These are phyloP conservation scores for Suillus luteus DNA, from an alignment of 768 basidiomycete species.

Conservation along the genomic window DNA sequence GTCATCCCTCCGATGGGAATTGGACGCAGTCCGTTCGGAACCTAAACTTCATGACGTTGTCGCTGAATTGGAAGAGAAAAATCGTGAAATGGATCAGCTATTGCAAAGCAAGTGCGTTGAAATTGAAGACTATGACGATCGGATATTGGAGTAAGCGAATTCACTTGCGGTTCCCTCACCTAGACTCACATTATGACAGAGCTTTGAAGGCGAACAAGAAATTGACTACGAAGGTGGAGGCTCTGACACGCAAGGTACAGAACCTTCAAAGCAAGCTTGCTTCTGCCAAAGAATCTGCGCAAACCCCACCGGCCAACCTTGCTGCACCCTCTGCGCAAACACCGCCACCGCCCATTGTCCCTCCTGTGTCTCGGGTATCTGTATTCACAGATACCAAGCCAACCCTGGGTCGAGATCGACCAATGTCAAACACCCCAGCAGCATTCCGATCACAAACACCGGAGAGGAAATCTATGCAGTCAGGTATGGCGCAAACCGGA, in stretches of 20 bases:
- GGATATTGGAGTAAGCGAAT: conserved; percentile 67
- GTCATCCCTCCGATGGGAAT: conserved; percentile 56
- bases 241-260: conserved; percentile 71
- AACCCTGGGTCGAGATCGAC: conserved; percentile 18
- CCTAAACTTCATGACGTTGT: conserved; percentile 59
- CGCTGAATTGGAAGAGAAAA: conserved; percentile 65
- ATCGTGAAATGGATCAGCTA: conserved; percentile 75
- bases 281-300: conserved; percentile 43
- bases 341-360: conserved; percentile 21
- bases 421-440: conserved; percentile 48
- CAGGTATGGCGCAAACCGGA: conserved; percentile 37
- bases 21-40: conserved; percentile 51
- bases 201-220: conserved; percentile 83
- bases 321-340: conserved; percentile 13
- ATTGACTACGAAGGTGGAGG: conserved; percentile 66
- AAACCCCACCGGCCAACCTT: conserved; percentile 27
- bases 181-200: conserved; percentile 38
- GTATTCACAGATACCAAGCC: conserved; percentile 13
- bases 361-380: conserved; percentile 24
- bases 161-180: conserved; percentile 10
- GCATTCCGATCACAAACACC: conserved; percentile 55
- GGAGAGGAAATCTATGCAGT: conserved; percentile 34
- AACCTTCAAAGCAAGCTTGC: conserved; percentile 68
- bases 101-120: conserved; percentile 69
- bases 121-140: conserved; percentile 85